These are phyloP conservation scores for Colletotrichum tamarilloi DNA, from an alignment of 2,329 filamentous ascomycete genomes.

Conservation along the genomic window DNA sequence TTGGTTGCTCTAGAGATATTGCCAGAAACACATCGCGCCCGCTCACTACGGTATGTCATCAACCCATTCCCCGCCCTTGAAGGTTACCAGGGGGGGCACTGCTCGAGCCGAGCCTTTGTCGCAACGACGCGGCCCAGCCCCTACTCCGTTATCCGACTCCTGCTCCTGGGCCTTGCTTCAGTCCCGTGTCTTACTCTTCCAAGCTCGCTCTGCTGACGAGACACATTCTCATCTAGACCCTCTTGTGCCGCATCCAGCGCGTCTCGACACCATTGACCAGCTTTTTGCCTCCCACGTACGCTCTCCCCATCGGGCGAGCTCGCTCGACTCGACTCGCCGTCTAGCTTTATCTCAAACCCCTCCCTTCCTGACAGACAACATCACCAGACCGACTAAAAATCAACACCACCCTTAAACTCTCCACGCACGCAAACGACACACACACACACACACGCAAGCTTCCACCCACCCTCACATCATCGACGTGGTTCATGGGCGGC, in stretches of 20 bases:
- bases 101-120: slow-evolving; percentile 30
- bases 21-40: slow-evolving; percentile 43
- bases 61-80: slow-evolving; percentile 30
- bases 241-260: slow-evolving; percentile 26
- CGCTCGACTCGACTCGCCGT: not conserved
- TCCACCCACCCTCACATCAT: not conserved
- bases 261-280: slow-evolving; percentile 14
- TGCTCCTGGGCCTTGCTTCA: slow-evolving; percentile 11
- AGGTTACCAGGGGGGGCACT: slow-evolving; percentile 17
- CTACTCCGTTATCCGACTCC: slow-evolving; percentile 3
- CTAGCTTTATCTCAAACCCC: not conserved
- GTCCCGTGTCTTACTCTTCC: not conserved
- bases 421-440: slow-evolving; percentile 1
- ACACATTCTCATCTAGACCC: slow-evolving; percentile 23
- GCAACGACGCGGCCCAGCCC: slow-evolving; percentile 24
- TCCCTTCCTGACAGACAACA: slow-evolving; percentile 19
- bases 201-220: slow-evolving; percentile 21
- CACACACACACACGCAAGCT: not conserved
- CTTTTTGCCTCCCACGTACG: slow-evolving; percentile 22
- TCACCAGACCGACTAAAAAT: slow-evolving; percentile 21
- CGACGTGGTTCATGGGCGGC: slow-evolving; percentile 31
- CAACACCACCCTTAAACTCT: not conserved
- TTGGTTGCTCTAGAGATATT: slow-evolving; percentile 50
- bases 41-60: slow-evolving; percentile 48
- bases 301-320: slow-evolving; percentile 4